Evolutionary conservation across 108 stramenopile species (phyloP).

Genomic region (Schizochytrium sp.): DNA sequence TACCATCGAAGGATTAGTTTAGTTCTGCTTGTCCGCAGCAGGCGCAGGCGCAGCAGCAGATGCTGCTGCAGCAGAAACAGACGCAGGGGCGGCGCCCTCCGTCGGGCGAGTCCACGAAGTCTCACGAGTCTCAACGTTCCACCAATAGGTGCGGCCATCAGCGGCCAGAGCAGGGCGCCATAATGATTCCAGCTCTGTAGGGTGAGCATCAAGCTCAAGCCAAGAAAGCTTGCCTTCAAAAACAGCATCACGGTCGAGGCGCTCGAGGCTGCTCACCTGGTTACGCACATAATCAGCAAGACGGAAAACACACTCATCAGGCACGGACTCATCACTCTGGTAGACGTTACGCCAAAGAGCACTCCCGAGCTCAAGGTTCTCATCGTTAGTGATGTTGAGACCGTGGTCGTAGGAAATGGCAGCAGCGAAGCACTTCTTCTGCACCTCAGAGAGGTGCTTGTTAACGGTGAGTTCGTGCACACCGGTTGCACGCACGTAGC

Average conservation of each 20-base stretch:
- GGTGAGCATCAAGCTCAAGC: conserved; percentile 10
- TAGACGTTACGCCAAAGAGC: conserved; percentile 62
- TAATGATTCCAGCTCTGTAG: neutral
- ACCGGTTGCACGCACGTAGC: conserved; percentile 84
- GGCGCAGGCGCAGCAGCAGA: too few species aligned
- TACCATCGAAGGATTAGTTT: too few species aligned
- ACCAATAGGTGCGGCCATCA: conserved; percentile 35
- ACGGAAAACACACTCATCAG: conserved; percentile 45
- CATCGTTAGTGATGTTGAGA: conserved; percentile 77
- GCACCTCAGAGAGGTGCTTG: conserved; percentile 86
- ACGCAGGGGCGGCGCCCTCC: neutral
- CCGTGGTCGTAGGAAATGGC: conserved; percentile 86
- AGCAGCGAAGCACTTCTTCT: conserved; percentile 85
- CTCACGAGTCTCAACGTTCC: conserved; percentile 57
- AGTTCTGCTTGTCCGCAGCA: too few species aligned
- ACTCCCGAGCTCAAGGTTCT: conserved; percentile 78
- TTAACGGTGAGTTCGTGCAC: conserved; percentile 85
- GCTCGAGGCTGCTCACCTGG: conserved; percentile 25
- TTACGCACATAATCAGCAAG: conserved; percentile 53
- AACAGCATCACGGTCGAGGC: conserved; percentile 17
- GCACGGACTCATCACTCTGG: neutral
- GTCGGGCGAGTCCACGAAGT: neutral
- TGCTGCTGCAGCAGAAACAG: neutral
- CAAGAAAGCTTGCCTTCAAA: conserved; percentile 41
- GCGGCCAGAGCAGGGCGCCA: conserved; percentile 51